phyloP scores from a whole-genome alignment of 2,329 filamentous ascomycete genomes.

The Fusarium burgessii region DNA sequence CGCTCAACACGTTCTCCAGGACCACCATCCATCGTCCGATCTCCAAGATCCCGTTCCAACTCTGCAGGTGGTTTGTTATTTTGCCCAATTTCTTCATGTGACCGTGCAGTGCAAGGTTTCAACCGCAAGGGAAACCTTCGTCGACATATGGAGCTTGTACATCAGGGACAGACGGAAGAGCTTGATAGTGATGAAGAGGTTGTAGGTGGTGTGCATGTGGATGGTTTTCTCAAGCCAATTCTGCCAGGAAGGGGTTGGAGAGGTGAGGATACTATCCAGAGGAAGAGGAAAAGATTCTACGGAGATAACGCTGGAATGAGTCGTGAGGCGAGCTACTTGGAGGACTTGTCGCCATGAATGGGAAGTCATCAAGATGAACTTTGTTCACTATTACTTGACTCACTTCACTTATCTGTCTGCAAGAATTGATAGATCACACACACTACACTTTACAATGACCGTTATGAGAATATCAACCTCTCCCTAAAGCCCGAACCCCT shows the following conservation, averaged over 20 bases:
- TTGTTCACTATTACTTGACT: too few species aligned
- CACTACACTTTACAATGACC: too few species aligned
- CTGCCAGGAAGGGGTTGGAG: conserved; percentile 62
- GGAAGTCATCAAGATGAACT: too few species aligned
- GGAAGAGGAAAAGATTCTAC: conserved; percentile 48
- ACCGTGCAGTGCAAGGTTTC: conserved; percentile 54
- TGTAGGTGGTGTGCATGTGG: conserved; percentile 73
- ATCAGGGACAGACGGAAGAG: conserved; percentile 53
- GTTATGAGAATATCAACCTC: neutral
- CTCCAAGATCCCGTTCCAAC: conserved; percentile 41
- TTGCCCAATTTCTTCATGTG: conserved; percentile 55
- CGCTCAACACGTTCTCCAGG: conserved; percentile 38
- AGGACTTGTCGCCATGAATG: conserved; percentile 20
- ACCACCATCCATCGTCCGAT: conserved; percentile 15
- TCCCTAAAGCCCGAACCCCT: too few species aligned
- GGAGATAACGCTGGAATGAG: conserved; percentile 31
- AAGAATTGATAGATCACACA: neutral
- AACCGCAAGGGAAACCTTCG: conserved; percentile 51
- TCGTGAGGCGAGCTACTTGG: conserved; percentile 27
- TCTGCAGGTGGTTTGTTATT: conserved; percentile 52
- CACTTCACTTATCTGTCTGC: too few species aligned
- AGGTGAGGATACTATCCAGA: conserved; percentile 49
- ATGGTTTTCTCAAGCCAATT: conserved; percentile 74
- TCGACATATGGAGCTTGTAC: conserved; percentile 55
- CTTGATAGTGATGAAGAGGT: conserved; percentile 65